Evolutionary conservation across 805 yeast species (phyloP).

Genomic region (Vanderwaltozyma yarrowii): DNA sequence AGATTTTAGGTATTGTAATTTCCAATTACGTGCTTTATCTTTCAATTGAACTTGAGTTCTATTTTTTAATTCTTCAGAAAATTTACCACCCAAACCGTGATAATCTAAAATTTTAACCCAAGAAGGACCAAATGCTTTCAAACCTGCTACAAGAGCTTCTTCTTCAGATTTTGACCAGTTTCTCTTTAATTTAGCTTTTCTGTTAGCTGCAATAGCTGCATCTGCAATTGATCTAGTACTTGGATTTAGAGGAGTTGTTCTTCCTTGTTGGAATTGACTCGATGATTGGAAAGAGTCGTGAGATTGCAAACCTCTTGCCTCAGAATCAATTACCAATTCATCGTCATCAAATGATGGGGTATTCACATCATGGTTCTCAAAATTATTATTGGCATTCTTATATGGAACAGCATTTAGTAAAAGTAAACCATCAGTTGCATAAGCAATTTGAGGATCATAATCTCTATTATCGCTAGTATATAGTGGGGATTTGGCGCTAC

Average conservation of each 20-base stretch:
- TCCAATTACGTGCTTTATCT: conserved; percentile 95
- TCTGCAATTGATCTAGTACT: conserved; percentile 7
- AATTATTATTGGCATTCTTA: not conserved
- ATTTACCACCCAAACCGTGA: conserved; percentile 87
- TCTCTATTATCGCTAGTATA: not conserved
- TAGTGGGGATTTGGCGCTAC: conserved; percentile 22
- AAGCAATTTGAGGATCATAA: not conserved
- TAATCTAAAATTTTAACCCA: conserved; percentile 87
- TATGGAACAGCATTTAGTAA: not conserved
- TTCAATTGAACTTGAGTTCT: conserved; percentile 90
- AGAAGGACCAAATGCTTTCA: conserved; percentile 76
- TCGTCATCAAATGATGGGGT: not conserved
- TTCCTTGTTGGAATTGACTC: too few relatives aligned
- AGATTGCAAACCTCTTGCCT: not conserved
- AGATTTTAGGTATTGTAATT: conserved; percentile 69
- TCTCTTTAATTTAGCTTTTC: conserved; percentile 23
- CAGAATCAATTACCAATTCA: not conserved
- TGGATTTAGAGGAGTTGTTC: not conserved
- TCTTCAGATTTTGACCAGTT: conserved; percentile 85
- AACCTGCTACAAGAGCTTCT: conserved; percentile 67
- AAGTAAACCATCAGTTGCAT: conserved; percentile 1
- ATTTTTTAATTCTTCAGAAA: conserved; percentile 73
- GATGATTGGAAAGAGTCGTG: not conserved
- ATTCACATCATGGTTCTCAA: not conserved
- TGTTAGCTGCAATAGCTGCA: conserved; percentile 18